Percentiles rank a stretch among this genome's conserved stretches.
Conservation (phyloP, 345 rosid genomes). For the Hevea brasiliensis region DNA sequence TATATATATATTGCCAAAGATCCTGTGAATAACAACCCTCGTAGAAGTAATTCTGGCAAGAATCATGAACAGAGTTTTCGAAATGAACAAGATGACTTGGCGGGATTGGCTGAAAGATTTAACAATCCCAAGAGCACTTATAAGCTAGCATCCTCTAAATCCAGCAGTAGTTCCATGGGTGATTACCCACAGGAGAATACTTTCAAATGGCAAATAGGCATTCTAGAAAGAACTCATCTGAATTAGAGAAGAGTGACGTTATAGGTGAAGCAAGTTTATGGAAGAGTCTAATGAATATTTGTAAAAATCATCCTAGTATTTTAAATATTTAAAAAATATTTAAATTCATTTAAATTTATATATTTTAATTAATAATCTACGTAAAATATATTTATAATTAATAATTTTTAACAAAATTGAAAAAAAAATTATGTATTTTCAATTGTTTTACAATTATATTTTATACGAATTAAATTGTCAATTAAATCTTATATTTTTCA, state of each 20-base stretch:
- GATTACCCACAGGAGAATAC: slow-evolving; percentile 18
- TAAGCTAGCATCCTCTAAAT: slow-evolving; percentile 33
- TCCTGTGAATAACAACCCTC: neutral
- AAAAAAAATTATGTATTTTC: too few relatives aligned
- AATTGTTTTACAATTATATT: too few relatives aligned
- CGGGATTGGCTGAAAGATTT: slow-evolving; percentile 28
- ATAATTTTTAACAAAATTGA: too few relatives aligned
- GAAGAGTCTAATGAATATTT: slow-evolving; percentile 41
- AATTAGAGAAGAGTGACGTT: slow-evolving; percentile 24
- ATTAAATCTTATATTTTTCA: too few relatives aligned
- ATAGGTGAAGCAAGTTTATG: slow-evolving; percentile 35
- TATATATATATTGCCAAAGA: too few relatives aligned
- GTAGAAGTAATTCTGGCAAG: slow-evolving; percentile 25
- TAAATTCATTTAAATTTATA: too few relatives aligned
- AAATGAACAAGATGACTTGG: slow-evolving; percentile 27
- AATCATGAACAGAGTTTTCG: slow-evolving; percentile 24
- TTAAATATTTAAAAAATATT: too few relatives aligned
- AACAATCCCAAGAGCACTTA: slow-evolving; percentile 24
- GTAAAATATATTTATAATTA: too few relatives aligned
- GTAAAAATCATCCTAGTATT: too few relatives aligned
- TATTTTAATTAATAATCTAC: too few relatives aligned
- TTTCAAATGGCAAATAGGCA: slow-evolving; percentile 34
- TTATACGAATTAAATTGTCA: too few relatives aligned
- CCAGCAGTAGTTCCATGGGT: slow-evolving; percentile 29
- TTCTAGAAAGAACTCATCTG: slow-evolving; percentile 47